phyloP scores from a whole-genome alignment of 176 grass and related monocot species.

The Pharus latifolius region DNA sequence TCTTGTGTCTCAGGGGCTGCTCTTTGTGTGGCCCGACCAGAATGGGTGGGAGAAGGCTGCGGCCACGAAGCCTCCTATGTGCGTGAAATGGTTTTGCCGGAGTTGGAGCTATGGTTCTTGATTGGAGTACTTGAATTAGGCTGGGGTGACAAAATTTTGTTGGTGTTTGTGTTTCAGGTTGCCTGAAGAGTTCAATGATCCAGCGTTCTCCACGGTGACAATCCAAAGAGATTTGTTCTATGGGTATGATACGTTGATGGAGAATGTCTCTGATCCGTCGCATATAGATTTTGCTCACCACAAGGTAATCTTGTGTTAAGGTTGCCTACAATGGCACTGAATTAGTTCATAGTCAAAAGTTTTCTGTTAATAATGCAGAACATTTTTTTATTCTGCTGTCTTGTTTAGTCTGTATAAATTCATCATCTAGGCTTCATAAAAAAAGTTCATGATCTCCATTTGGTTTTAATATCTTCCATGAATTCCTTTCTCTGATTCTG shows the following conservation, averaged over 20 bases:
- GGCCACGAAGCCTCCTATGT: constrained; percentile 79
- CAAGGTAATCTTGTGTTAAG: constrained; percentile 30
- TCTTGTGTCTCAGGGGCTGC: constrained; percentile 71
- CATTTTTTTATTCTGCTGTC: not conserved
- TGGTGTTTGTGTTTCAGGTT: constrained; percentile 46
- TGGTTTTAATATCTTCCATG: not conserved
- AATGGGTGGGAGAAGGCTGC: constrained; percentile 76
- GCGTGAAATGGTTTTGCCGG: not conserved
- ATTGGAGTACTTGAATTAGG: not conserved
- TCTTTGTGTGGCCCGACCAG: constrained; percentile 96
- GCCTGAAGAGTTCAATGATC: constrained; percentile 79
- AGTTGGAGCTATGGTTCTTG: not conserved
- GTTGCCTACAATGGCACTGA: not conserved
- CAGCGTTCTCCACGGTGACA: constrained; percentile 74
- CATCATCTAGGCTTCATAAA: no score
- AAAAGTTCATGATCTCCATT: not conserved
- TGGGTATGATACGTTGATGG: constrained; percentile 95
- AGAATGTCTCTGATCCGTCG: constrained; percentile 93
- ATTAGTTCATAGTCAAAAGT: not conserved
- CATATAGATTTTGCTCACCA: constrained; percentile 99
- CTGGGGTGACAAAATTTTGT: not conserved
- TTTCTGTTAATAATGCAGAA: not conserved
- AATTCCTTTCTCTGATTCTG: not conserved
- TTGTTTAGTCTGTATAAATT: not conserved
- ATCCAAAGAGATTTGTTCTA: constrained; percentile 94